Conservation (phyloP, 768 basidiomycete species). For the Kwoniella bestiolae region DNA sequence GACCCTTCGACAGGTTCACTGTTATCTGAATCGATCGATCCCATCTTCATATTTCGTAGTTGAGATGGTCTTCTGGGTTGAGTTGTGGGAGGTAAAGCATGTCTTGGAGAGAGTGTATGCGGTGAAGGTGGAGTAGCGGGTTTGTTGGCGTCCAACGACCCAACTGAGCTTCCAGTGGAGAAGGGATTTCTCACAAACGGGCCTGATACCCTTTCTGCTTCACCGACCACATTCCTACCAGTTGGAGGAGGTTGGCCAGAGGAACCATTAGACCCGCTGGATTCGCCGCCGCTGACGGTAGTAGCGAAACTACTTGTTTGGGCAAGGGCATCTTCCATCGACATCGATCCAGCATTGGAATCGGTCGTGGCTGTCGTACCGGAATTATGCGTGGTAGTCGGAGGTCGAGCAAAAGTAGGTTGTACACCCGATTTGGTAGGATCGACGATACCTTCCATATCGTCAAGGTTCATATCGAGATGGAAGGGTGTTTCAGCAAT, state of each 20-base stretch:
- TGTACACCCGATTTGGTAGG: conserved; percentile 34
- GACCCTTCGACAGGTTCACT: conserved; percentile 11
- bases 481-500: conserved; percentile 58
- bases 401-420: conserved; percentile 13
- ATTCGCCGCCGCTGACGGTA: conserved; percentile 22
- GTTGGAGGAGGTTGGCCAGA: conserved; percentile 8
- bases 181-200: conserved; percentile 34
- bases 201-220: conserved; percentile 31
- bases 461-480: conserved; percentile 71
- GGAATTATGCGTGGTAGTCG: conserved; percentile 3
- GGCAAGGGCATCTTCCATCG: conserved; percentile 34
- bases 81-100: conserved; percentile 27
- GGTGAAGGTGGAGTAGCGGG: conserved; percentile 43
- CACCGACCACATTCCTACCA: conserved; percentile 27
- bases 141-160: conserved; percentile 35
- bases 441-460: conserved; percentile 84
- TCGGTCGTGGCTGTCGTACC: conserved; percentile 12
- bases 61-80: conserved; percentile 56
- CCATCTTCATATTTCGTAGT: conserved; percentile 53
- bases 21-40: conserved; percentile 39
- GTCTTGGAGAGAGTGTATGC: conserved; percentile 38
- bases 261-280: conserved; percentile 33
- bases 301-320: conserved; percentile 38
- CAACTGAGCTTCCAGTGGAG: conserved; percentile 25
- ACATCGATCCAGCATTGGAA: conserved; percentile 25